Conservation (phyloP, 352 stramenopile genomes). For the Phytophthora tubulina region DNA sequence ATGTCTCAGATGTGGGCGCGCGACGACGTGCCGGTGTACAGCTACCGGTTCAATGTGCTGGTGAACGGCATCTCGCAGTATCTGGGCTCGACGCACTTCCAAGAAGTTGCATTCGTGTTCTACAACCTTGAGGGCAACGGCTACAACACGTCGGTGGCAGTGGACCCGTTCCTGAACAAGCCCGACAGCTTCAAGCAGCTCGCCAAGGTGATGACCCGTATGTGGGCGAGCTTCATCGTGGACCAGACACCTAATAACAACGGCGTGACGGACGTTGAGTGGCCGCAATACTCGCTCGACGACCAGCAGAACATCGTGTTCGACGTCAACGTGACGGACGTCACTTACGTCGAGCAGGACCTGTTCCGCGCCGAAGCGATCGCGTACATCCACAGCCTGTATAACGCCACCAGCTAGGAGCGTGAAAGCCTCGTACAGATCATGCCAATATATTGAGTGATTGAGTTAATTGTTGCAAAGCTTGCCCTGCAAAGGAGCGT, state of each 20-base stretch:
- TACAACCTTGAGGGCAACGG: slow-evolving; percentile 41
- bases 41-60: slow-evolving; percentile 43
- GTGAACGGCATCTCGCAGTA: slow-evolving; percentile 23
- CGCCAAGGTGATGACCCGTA: slow-evolving; percentile 39
- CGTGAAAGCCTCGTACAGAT: slow-evolving; percentile 1
- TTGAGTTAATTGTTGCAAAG: neutral
- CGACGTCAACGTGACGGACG: slow-evolving; percentile 39
- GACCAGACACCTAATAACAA: slow-evolving; percentile 34
- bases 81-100: slow-evolving; percentile 35
- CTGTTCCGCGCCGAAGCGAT: slow-evolving; percentile 41
- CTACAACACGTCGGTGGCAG: slow-evolving; percentile 36
- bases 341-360: slow-evolving; percentile 42
- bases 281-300: slow-evolving; percentile 39
- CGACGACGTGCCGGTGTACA: slow-evolving; percentile 35
- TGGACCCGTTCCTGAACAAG: slow-evolving; percentile 34
- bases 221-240: slow-evolving; percentile 48
- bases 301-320: slow-evolving; percentile 43
- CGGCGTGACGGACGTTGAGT: slow-evolving; percentile 29
- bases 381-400: slow-evolving; percentile 36
- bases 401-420: slow-evolving; percentile 20
- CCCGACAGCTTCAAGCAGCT: slow-evolving; percentile 30
- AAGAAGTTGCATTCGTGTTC: slow-evolving; percentile 43
- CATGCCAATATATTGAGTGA: slow-evolving; percentile 5
- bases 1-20: slow-evolving; percentile 42
- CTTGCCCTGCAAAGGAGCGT: neutral